phyloP scores from a whole-genome alignment of 106 monocot genomes.

The Xerophyta viscosa region DNA sequence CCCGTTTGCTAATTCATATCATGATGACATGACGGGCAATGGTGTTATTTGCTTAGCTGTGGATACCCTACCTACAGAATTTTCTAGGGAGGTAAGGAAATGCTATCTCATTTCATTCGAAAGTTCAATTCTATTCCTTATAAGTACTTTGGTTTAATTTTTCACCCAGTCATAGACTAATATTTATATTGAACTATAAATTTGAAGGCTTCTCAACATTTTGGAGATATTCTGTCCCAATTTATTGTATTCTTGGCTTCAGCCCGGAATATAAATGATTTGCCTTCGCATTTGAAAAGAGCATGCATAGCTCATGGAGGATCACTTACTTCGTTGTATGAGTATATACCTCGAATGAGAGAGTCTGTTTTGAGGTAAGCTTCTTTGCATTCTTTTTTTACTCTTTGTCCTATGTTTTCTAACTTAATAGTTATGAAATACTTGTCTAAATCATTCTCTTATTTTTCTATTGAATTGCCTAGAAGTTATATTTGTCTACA shows the following conservation, averaged over 20 bases:
- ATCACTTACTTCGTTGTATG: constrained; percentile 64
- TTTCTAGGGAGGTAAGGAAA: constrained; percentile 60
- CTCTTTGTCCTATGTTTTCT: too few species aligned
- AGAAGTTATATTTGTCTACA: too few species aligned
- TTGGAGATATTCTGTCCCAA: constrained; percentile 88
- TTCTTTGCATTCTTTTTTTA: constrained; percentile 1
- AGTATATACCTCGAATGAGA: constrained; percentile 83
- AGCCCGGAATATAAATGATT: constrained; percentile 32
- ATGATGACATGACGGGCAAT: constrained; percentile 74
- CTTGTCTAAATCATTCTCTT: too few species aligned
- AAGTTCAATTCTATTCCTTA: too few species aligned
- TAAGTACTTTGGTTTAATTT: too few species aligned
- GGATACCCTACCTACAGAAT: constrained; percentile 96
- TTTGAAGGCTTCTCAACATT: constrained; percentile 91
- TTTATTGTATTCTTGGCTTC: constrained; percentile 65
- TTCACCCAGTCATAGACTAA: background rate
- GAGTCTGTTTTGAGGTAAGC: constrained; percentile 53
- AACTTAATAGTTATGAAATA: too few species aligned
- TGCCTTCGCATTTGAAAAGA: constrained; percentile 63
- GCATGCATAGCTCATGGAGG: constrained; percentile 89
- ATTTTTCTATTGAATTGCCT: too few species aligned
- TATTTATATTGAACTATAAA: background rate
- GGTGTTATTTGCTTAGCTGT: constrained; percentile 82
- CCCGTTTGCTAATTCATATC: constrained; percentile 57
- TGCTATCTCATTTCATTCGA: too few species aligned